phyloP scores from a whole-genome alignment of 805 yeast species.

The Candida methanosorbosa region DNA sequence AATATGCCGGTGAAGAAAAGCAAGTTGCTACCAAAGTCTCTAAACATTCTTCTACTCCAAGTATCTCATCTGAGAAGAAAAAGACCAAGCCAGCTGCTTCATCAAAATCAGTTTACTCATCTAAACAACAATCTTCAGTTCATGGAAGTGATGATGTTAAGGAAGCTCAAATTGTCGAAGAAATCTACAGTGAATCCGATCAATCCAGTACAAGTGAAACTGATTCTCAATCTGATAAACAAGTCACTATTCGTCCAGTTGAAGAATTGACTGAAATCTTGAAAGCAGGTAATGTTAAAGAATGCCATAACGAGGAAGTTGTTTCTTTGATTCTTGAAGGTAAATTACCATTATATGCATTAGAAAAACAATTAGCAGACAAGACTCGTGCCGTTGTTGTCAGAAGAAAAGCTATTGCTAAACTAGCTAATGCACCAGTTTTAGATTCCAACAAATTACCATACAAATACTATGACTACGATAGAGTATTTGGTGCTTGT shows the following conservation, averaged over 20 bases:
- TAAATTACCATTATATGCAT: constrained; percentile 83
- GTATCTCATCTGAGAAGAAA: background rate
- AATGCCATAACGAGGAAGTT: constrained; percentile 66
- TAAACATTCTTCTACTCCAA: background rate
- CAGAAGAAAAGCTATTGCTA: constrained; percentile 89
- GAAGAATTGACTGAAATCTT: constrained; percentile 56
- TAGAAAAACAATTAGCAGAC: constrained; percentile 86
- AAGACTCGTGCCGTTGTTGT: constrained; percentile 88
- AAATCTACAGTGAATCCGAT: constrained; percentile 10
- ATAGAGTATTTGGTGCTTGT: constrained; percentile 96
- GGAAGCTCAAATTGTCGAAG: constrained; percentile 26
- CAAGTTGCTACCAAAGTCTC: constrained; percentile 3
- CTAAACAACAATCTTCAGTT: too few species aligned
- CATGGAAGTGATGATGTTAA: constrained; percentile 20
- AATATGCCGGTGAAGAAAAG: constrained; percentile 25
- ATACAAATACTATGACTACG: constrained; percentile 77
- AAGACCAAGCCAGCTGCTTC: constrained; percentile 1
- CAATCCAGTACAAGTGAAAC: constrained; percentile 24
- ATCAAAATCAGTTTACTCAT: too few species aligned
- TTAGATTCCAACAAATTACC: constrained; percentile 70
- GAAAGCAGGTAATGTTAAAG: constrained; percentile 64
- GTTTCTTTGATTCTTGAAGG: constrained; percentile 62
- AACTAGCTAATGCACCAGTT: constrained; percentile 73
- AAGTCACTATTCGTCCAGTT: constrained; percentile 30
- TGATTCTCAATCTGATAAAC: constrained; percentile 13